Percentiles rank a stretch among this genome's conserved stretches.
Evolutionary conservation across 805 yeast species (phyloP).

Genomic region (Monosporozyma aerobia): DNA sequence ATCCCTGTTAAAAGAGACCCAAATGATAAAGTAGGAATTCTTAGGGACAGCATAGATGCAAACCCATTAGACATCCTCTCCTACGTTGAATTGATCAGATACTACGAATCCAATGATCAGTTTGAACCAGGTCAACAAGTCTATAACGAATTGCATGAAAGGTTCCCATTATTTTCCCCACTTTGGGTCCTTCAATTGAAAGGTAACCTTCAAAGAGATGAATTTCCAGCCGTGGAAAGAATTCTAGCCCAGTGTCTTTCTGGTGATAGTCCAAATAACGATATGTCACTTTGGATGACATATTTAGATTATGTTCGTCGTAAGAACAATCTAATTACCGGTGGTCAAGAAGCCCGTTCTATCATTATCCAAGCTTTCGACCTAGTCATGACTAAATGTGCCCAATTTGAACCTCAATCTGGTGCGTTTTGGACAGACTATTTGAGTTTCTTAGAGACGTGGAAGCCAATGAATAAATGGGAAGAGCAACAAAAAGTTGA

Average conservation of each 20-base stretch:
- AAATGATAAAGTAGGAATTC: not conserved
- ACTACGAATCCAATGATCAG: conserved; percentile 43
- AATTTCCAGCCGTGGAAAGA: conserved; percentile 55
- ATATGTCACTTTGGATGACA: conserved; percentile 64
- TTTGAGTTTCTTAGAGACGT: conserved; percentile 62
- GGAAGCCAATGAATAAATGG: conserved; percentile 75
- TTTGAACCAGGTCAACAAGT: conserved; percentile 49
- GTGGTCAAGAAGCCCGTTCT: conserved; percentile 72
- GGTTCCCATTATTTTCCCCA: conserved; percentile 59
- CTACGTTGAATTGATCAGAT: conserved; percentile 49
- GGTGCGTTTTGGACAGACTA: conserved; percentile 75
- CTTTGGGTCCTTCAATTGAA: conserved; percentile 72
- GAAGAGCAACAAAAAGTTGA: conserved; percentile 79
- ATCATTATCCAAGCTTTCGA: conserved; percentile 75
- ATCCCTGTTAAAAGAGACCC: not conserved
- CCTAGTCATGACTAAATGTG: conserved; percentile 68
- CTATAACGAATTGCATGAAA: conserved; percentile 50
- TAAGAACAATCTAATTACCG: conserved; percentile 57
- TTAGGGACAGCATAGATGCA: not conserved
- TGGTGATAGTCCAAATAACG: conserved; percentile 32
- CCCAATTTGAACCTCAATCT: conserved; percentile 58
- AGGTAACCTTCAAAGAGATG: conserved; percentile 54
- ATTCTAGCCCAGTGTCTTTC: conserved; percentile 58
- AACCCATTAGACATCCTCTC: conserved; percentile 45
- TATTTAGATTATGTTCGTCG: conserved; percentile 73